Evolutionary conservation across 495 filamentous ascomycete species (phyloP).

Genomic region (Ramalina intermedia): DNA sequence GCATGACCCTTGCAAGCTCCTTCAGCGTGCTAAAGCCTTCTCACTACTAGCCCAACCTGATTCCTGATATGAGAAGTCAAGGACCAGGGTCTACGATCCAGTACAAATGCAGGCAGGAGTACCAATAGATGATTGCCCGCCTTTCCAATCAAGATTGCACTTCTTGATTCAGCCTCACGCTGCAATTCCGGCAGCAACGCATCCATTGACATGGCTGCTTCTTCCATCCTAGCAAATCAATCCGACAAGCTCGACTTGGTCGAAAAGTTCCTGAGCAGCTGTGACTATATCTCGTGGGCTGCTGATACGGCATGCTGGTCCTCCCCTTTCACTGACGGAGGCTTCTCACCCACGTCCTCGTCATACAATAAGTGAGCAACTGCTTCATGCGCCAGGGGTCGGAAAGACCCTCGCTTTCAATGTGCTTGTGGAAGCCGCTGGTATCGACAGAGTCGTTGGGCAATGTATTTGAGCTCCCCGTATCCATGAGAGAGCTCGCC

Average conservation of each 20-base stretch:
- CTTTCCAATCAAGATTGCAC: no score
- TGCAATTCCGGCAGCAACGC: no score
- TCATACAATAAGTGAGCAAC: conserved; percentile 83
- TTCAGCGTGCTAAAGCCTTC: no score
- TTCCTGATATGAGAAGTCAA: no score
- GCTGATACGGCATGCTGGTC: conserved; percentile 58
- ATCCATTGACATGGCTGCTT: no score
- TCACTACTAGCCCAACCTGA: no score
- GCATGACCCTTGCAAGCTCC: no score
- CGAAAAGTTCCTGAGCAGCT: conserved; percentile 73
- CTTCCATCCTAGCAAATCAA: conserved; percentile 60
- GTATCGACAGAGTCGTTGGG: conserved; percentile 76
- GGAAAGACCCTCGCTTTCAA: conserved; percentile 63
- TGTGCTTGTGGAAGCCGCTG: conserved; percentile 94
- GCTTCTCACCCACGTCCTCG: conserved; percentile 65
- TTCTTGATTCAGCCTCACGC: no score
- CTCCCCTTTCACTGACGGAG: conserved; percentile 38
- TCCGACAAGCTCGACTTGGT: conserved; percentile 75
- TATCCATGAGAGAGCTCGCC: conserved; percentile 89
- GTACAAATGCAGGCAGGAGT: no score
- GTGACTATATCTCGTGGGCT: conserved; percentile 83
- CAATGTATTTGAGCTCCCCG: conserved; percentile 62
- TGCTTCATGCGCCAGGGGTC: conserved; percentile 92
- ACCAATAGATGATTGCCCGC: no score
- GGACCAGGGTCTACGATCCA: no score